Evolutionary conservation across 768 basidiomycete species (phyloP), one percentile per base, ranked within the genome.

Genomic region (Russula brevipes): DNA sequence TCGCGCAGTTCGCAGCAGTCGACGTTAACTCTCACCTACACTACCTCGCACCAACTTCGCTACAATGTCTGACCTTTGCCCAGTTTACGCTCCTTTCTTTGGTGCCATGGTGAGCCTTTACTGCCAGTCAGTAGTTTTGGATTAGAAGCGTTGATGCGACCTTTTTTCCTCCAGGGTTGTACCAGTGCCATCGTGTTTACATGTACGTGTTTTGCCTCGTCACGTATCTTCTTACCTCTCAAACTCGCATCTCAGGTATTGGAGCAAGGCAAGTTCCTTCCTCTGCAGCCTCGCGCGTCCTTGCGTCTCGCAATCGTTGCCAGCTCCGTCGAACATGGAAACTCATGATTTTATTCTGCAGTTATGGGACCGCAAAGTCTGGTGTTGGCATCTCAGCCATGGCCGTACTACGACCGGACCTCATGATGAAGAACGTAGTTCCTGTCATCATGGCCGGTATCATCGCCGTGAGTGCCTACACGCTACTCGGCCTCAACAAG

Each of bases 361-460:
- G 94, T 80, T 98, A 99, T 80, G 97, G 97, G 67, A 98, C 96
- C 51, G 94, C 97, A 73, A 99, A 98, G 79, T 97, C 97, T 70
- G 97, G 97, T 72, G 97, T 94, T 69, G 93, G 94, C 71, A 93
- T 97, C 69, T 89, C 94, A 60, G 95, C 97, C 68, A 98, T 98
- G 66, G 94, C 94, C 59, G 85, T 87, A 52, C 94, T 98, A 78
- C 86, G 84, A 72, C 97, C 97, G 65, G 97, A 99, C 72, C 81
- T 98, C 69, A 93, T 99, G 73, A 99, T 99, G 97, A 63, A 63
- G 52, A 63, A 57, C n/a, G 50, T 61, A 16, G 85, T 98, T 52
- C 95, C 95, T 53, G 94, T 98, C 75, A 88, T 99, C 77, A 98
- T 98, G 96, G 96, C 96, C 82, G 96, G 96, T 98, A 98, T 98